phyloP scores from a whole-genome alignment of 768 basidiomycete species.

The Lactarius deliciosus region DNA sequence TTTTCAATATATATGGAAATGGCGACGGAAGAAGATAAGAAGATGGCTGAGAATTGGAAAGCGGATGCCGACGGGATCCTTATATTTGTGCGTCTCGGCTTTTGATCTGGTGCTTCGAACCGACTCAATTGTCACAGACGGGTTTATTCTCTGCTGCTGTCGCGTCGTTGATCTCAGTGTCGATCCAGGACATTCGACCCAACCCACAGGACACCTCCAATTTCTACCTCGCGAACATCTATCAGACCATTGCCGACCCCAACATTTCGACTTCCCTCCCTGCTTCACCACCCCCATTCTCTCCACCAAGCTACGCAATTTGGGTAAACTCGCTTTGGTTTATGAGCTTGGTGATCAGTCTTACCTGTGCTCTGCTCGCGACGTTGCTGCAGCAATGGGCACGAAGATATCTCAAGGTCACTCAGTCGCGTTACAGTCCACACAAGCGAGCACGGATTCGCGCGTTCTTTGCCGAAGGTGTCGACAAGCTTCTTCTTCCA shows the following conservation, averaged over 20 bases:
- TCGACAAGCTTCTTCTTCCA: neutral
- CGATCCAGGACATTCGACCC: neutral
- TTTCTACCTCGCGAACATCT: neutral
- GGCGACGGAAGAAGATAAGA: too few species aligned
- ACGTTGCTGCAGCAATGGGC: too few species aligned
- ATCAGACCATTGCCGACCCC: neutral
- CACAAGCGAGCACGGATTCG: too few species aligned
- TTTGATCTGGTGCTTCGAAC: too few species aligned
- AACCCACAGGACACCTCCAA: neutral
- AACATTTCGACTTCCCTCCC: neutral
- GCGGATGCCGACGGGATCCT: neutral
- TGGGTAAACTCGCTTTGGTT: neutral
- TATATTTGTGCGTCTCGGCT: neutral
- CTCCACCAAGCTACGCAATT: neutral
- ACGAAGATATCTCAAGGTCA: too few species aligned
- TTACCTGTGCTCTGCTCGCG: too few species aligned
- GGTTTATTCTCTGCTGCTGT: neutral
- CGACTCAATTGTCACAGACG: neutral
- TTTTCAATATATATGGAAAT: too few species aligned
- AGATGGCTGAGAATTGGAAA: neutral
- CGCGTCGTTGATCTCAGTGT: neutral
- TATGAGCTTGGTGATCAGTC: neutral
- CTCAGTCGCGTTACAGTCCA: too few species aligned
- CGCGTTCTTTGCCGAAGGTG: neutral
- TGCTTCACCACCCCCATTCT: neutral